Conservation (phyloP, 495 filamentous ascomycete species). For the Daldinia vernicosa region DNA sequence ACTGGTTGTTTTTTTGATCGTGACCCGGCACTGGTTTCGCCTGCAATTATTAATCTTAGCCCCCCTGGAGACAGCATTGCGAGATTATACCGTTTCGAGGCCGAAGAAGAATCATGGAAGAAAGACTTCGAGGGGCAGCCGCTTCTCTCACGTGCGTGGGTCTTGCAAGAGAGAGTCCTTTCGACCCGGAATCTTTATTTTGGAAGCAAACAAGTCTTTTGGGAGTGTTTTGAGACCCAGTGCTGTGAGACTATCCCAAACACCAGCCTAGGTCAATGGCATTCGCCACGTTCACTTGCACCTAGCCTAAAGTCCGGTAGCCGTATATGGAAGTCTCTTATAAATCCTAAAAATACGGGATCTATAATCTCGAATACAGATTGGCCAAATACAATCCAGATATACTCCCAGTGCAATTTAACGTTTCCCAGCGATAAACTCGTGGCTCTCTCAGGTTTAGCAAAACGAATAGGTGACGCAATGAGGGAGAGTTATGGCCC, state of each 20-base stretch:
- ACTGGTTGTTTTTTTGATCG: constrained; percentile 31
- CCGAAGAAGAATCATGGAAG: constrained; percentile 16
- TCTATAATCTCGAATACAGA: not conserved
- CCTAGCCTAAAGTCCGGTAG: not conserved
- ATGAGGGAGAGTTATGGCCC: not conserved
- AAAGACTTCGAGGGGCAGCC: constrained; percentile 22
- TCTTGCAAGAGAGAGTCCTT: constrained; percentile 39
- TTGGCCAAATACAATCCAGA: constrained; percentile 10
- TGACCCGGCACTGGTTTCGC: constrained; percentile 8
- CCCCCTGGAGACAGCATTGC: not conserved
- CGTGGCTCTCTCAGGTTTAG: constrained; percentile 30
- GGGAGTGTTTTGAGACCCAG: constrained; percentile 30
- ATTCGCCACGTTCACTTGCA: too few relatives aligned
- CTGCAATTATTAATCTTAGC: constrained; percentile 25
- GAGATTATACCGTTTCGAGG: constrained; percentile 2
- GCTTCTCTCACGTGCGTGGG: constrained; percentile 32
- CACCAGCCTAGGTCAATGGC: not conserved
- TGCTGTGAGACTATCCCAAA: constrained; percentile 27
- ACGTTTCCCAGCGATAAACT: constrained; percentile 26
- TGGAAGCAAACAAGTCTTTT: constrained; percentile 37
- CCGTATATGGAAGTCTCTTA: constrained; percentile 20
- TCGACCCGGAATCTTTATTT: constrained; percentile 37
- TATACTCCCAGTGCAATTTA: constrained; percentile 23
- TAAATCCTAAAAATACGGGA: not conserved
- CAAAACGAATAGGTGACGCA: constrained; percentile 10